A percentile compares a stretch with the other conserved stretches of the same genome.
Conservation (phyloP, 2,329 filamentous ascomycete genomes). For the Nemania bipapillata region DNA sequence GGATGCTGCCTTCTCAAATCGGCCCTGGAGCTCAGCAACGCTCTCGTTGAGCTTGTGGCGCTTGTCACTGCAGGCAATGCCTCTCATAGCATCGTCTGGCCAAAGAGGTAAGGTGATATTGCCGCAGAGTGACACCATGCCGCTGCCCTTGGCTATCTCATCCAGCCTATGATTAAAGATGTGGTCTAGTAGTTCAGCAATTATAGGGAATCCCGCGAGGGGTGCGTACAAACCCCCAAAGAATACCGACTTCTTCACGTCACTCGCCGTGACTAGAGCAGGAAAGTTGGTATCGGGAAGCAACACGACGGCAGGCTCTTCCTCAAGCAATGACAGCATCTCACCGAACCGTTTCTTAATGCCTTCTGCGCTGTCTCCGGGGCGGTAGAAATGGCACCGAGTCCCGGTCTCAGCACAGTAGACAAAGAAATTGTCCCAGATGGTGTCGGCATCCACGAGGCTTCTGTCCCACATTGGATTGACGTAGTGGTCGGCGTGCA, state of each 20-base stretch:
- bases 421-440: constrained; percentile 59
- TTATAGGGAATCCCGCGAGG: constrained; percentile 45
- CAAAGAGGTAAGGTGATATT: constrained; percentile 43
- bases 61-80: constrained; percentile 54
- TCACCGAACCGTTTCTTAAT: constrained; percentile 48
- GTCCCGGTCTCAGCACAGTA: constrained; percentile 59
- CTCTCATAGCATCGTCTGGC: constrained; percentile 47
- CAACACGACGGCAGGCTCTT: constrained; percentile 52
- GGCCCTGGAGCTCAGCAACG: constrained; percentile 44
- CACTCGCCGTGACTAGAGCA: constrained; percentile 53
- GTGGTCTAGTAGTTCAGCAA: constrained; percentile 52
- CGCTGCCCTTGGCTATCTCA: constrained; percentile 16
- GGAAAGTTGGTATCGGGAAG: constrained; percentile 49
- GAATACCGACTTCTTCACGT: constrained; percentile 55
- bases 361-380: constrained; percentile 51
- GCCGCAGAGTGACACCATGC: constrained; percentile 40
- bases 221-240: constrained; percentile 51
- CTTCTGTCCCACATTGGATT: constrained; percentile 55
- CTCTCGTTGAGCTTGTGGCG: constrained; percentile 51
- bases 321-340: constrained; percentile 51
- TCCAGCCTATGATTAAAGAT: constrained; percentile 45
- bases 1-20: constrained; percentile 49
- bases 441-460: constrained; percentile 59
- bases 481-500: constrained; percentile 58
- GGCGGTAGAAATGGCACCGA: constrained; percentile 55